Evolutionary conservation across 1,139 yeast genomes (phyloP), one percentile per base, ranked within the genome.

Genomic region (Zhuliangozyma parablackwelliae): DNA sequence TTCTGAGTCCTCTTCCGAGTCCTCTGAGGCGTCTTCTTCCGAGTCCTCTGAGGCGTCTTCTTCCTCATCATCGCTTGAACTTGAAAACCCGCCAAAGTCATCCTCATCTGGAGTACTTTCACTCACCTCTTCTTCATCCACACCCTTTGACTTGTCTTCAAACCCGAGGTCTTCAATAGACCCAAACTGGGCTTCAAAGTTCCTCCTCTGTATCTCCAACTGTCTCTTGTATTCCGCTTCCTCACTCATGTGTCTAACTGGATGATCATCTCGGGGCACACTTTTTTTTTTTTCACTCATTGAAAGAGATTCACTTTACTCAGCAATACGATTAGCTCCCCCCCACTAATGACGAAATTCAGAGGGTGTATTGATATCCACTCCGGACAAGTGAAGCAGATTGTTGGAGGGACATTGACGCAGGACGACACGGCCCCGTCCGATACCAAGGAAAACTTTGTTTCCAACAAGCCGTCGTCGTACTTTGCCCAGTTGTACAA

Each of bases 301-400:
- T 26, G 12, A 26, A 10, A 11, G 10, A 8, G 28, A 26, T 7
- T 26, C 10, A 6, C 11, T 6, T 26, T 26, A 3, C 28, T n/a
- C 28, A 26, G 28, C n/a, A n/a, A 8, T 26, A 6, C 10, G 4
- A 11, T 26, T 26, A 7, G 12, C 12, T 16, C 28, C 12, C 37
- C 34, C 31, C 12, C 30, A 13, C 34, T 30, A 16, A 90, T 90
- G 97, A 90, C 97, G 1, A 72, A 73, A 41, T 94, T 87, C 62
- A 78, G 92, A 54, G 98, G 97, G 1, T 92, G 98, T 53, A 92
- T 92, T 30, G 98, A 92, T 58, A 81, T 92, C 44, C 98, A 92
- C 57, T 76, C 84, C 5, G 98, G 98, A 2, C 83, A 86, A 48
- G 98, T 92, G 45, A 94, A 92, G 56, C 98, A 92, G 59, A 92